These are phyloP conservation scores for Colletotrichum neosansevieriae DNA, from an alignment of 2,329 filamentous ascomycete genomes.

Conservation along the genomic window DNA sequence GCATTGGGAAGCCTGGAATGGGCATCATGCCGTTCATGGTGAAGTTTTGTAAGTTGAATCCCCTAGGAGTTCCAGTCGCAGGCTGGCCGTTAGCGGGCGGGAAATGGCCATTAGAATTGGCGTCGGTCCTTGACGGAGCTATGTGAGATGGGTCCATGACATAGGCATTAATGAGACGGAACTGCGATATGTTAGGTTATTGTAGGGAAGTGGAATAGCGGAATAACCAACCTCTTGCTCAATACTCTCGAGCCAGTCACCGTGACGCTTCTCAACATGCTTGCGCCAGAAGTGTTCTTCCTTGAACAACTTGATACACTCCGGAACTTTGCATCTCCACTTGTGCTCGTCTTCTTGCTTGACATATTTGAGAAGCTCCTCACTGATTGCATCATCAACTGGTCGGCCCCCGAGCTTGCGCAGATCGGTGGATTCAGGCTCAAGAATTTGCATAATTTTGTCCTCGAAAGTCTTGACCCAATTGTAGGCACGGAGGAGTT, in stretches of 20 bases:
- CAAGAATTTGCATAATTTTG: constrained; percentile 91
- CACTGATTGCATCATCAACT: constrained; percentile 85
- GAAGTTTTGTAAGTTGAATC: constrained; percentile 87
- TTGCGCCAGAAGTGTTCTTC: constrained; percentile 98
- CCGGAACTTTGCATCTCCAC: constrained; percentile 94
- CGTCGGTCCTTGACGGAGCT: constrained; percentile 90
- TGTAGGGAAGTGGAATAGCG: constrained; percentile 29
- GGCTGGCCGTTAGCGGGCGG: constrained; percentile 82
- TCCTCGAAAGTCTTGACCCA: constrained; percentile 99
- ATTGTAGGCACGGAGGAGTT: constrained; percentile 94
- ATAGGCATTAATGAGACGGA: constrained; percentile 92
- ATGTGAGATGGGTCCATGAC: constrained; percentile 96
- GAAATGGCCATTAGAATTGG: constrained; percentile 96
- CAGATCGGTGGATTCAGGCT: constrained; percentile 88
- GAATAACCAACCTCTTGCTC: constrained; percentile 80
- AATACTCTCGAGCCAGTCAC: constrained; percentile 85
- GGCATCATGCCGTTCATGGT: constrained; percentile 69
- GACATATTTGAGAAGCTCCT: constrained; percentile 87
- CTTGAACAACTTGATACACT: constrained; percentile 97
- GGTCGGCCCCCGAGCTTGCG: constrained; percentile 91
- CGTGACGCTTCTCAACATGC: constrained; percentile 95
- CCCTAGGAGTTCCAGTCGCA: constrained; percentile 86
- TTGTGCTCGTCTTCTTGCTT: constrained; percentile 99
- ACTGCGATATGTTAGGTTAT: constrained; percentile 64
- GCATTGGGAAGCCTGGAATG: constrained; percentile 70